Percentiles rank a stretch among this genome's conserved stretches.
These are phyloP conservation scores for Euphorbia pulcherrima DNA, from an alignment of 345 rosid species.

Conservation along the genomic window DNA sequence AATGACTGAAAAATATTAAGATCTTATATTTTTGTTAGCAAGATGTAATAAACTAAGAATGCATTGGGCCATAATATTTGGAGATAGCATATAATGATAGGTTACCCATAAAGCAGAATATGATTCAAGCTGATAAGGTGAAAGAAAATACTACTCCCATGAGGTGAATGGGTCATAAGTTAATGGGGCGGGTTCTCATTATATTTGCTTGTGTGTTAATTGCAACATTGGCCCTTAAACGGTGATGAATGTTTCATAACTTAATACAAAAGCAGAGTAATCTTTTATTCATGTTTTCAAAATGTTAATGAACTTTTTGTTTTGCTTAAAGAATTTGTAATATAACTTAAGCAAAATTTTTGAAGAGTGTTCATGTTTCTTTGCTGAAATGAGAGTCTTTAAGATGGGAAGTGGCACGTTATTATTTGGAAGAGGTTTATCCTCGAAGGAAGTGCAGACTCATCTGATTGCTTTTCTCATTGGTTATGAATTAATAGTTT, in stretches of 20 bases:
- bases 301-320: background rate
- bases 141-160: background rate
- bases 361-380: background rate
- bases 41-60: background rate
- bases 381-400: background rate
- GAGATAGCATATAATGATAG: background rate
- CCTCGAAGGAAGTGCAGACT: background rate
- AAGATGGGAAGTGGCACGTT: background rate
- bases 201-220: background rate
- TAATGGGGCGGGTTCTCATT: background rate
- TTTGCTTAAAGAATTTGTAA: background rate
- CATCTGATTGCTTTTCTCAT: background rate
- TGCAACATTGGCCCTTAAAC: background rate
- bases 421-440: background rate
- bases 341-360: background rate
- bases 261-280: background rate
- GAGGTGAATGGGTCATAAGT: background rate
- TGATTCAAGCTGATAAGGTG: background rate
- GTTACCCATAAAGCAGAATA: background rate
- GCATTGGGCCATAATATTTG: background rate
- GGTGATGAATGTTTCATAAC: background rate
- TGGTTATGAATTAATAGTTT: background rate
- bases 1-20: background rate
- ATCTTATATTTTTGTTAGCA: background rate
- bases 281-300: background rate